Evolutionary conservation across 805 yeast species (phyloP).

Genomic region (Candida coquimbonensis): DNA sequence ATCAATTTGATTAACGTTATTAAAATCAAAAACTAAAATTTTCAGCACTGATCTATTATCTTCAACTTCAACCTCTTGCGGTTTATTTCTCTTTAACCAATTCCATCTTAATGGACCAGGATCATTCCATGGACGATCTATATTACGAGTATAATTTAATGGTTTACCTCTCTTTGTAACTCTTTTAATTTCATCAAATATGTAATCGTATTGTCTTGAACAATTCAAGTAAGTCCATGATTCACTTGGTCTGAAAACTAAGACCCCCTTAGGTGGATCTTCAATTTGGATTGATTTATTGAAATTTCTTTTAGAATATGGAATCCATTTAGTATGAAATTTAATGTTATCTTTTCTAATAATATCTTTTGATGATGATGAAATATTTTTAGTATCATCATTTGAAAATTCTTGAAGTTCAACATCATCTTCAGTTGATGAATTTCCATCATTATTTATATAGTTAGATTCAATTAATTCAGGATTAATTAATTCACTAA

Average conservation of each 20-base stretch:
- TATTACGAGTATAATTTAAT: conserved; percentile 25
- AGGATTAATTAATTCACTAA: conserved; percentile 68
- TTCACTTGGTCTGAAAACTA: conserved; percentile 79
- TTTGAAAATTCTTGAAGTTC: conserved; percentile 13
- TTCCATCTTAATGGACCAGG: conserved; percentile 51
- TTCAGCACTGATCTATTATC: conserved; percentile 59
- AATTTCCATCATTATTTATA: conserved; percentile 2
- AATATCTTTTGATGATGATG: not conserved
- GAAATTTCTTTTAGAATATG: conserved; percentile 38
- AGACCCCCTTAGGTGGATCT: conserved; percentile 87
- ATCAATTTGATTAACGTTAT: conserved; percentile 69
- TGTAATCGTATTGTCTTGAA: conserved; percentile 61
- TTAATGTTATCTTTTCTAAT: conserved; percentile 19
- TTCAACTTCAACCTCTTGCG: conserved; percentile 15
- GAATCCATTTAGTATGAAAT: conserved; percentile 65
- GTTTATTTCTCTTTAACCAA: conserved; percentile 17
- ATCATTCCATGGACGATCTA: conserved; percentile 85
- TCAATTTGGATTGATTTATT: conserved; percentile 52
- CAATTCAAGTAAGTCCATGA: conserved; percentile 78
- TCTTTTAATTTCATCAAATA: conserved; percentile 59
- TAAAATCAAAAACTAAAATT: conserved; percentile 74
- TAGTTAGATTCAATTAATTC: conserved; percentile 26
- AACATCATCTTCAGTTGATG: conserved; percentile 3
- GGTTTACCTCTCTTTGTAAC: conserved; percentile 54
- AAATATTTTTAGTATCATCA: not conserved